Evolutionary conservation across 139 green algal species (phyloP).

Genomic region (Micractinium sp.): DNA sequence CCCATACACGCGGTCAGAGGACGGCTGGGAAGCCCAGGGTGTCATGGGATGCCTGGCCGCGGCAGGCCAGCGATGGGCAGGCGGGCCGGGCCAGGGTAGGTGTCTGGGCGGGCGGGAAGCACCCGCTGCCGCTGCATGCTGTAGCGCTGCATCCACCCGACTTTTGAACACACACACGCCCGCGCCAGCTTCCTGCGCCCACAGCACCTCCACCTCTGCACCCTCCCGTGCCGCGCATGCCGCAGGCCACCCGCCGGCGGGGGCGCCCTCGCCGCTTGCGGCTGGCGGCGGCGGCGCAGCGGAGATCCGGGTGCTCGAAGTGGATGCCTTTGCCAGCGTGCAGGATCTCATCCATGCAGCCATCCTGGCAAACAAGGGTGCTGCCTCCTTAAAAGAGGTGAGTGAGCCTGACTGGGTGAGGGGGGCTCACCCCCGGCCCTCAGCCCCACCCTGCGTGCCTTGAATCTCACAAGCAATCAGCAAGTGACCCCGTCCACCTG

Average conservation of each 20-base stretch:
- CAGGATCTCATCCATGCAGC: slow-evolving; percentile 70
- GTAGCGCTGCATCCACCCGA: too few relatives aligned
- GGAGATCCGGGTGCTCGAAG: slow-evolving; percentile 53
- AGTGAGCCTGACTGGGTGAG: neutral
- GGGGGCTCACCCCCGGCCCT: neutral
- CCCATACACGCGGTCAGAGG: too few relatives aligned
- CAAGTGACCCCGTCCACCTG: neutral
- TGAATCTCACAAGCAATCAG: neutral
- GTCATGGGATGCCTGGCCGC: neutral
- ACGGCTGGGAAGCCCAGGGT: neutral
- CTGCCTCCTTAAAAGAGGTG: slow-evolving; percentile 59
- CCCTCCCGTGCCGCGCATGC: neutral
- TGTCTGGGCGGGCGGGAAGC: too few relatives aligned
- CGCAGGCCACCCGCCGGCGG: neutral
- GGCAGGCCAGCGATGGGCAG: neutral
- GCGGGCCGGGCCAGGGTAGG: too few relatives aligned
- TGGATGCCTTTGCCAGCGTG: slow-evolving; percentile 61
- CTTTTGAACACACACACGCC: neutral
- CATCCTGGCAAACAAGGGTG: slow-evolving; percentile 46
- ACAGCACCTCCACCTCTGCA: neutral
- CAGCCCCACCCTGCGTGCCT: neutral
- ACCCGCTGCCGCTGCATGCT: too few relatives aligned
- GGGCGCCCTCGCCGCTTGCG: neutral
- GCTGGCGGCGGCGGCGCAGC: neutral
- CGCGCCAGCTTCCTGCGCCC: neutral